Base-by-base conservation (phyloP, 2,329 filamentous ascomycete species). In the Calycina herbarum region DNA sequence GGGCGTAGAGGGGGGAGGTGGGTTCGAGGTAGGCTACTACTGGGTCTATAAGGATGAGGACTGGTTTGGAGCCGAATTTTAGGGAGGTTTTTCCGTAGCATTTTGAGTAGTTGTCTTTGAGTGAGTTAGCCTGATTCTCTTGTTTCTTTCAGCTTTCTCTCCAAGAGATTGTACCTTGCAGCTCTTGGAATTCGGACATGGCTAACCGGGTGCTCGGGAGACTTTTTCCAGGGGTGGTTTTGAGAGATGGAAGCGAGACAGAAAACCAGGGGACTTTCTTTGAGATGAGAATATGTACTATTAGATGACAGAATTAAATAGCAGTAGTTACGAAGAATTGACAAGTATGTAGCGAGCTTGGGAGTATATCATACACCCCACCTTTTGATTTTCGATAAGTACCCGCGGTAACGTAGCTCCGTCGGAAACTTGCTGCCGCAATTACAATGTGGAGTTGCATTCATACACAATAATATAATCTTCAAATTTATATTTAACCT, bases 31-130 rank as follows among this genome's bases (percentile, higher is more conserved):
- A 82, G 5, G 79, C 80, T 62, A 77, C 78, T 71, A 80, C 82
- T 45, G 82, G 79, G 68, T 82, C 81, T 73, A 82, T 77, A 20
- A 83, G 72, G 61, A 83, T 72, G 2, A 82, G 74, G 29, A 77
- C 81, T 7, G 80, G 79, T 8, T 72, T 75, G 8, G 62, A 64
- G 57, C 80, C 80, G n/a, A 67, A 66, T 48, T 61, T 66, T 51
- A 68, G 64, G 17, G 54, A 56, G 27, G 59, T 68, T 27, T 68
- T 66, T n/a, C 63, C 64, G 48, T 66, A 65, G 35, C 62, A 68
- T 24, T 63, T 51, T 29, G 59, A 61, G 33, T 65, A 68, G 59
- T 62, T 68, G 29, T 64, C 64, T 68, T 4, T 17, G 13, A 10
- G 5, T 13, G 13, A 3, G 27, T 57, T 57, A 57, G 54, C 10